A percentile compares a stretch with the other conserved stretches of the same genome.
phyloP scores from a whole-genome alignment of 768 basidiomycete species.

The Chalciporus chontae region DNA sequence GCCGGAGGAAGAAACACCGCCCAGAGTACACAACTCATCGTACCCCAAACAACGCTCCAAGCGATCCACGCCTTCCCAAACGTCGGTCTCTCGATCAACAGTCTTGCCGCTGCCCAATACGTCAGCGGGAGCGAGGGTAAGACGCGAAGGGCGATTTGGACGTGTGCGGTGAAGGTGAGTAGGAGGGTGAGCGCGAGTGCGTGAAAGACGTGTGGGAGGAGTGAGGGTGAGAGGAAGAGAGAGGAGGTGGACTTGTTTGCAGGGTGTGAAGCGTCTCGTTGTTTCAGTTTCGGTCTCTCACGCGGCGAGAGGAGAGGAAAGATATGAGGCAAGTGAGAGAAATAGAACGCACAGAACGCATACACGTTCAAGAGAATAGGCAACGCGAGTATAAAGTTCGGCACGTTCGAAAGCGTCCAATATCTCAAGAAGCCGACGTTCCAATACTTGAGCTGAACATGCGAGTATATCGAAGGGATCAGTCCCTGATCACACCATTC shows the following conservation, averaged over 20 bases:
- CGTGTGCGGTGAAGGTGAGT: slow-evolving; percentile 77
- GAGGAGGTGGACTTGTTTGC: slow-evolving; percentile 4
- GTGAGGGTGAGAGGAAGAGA: slow-evolving; percentile 37
- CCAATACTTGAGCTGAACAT: slow-evolving; percentile 88
- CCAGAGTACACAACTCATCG: slow-evolving; percentile 72
- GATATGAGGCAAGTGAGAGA: slow-evolving; percentile 6
- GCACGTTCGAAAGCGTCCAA: slow-evolving; percentile 79
- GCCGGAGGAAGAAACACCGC: slow-evolving; percentile 89
- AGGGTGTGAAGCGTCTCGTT: background rate
- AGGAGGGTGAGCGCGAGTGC: slow-evolving; percentile 57
- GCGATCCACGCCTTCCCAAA: slow-evolving; percentile 62
- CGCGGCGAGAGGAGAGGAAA: slow-evolving; percentile 6
- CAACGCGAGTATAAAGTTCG: slow-evolving; percentile 79
- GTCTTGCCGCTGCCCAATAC: slow-evolving; percentile 83
- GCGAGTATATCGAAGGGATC: slow-evolving; percentile 72
- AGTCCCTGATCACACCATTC: slow-evolving; percentile 59
- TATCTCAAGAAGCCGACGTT: slow-evolving; percentile 80
- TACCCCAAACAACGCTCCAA: slow-evolving; percentile 81
- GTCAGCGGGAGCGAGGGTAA: slow-evolving; percentile 71
- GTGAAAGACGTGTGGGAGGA: slow-evolving; percentile 75
- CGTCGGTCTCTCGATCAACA: slow-evolving; percentile 47
- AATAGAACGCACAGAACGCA: slow-evolving; percentile 25
- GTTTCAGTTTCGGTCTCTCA: background rate
- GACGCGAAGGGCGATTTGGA: slow-evolving; percentile 81
- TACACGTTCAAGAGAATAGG: slow-evolving; percentile 62